Evolutionary conservation across 768 basidiomycete species (phyloP), one percentile per base, ranked within the genome.

Genomic region (Porpolomopsis calyptriformis): DNA sequence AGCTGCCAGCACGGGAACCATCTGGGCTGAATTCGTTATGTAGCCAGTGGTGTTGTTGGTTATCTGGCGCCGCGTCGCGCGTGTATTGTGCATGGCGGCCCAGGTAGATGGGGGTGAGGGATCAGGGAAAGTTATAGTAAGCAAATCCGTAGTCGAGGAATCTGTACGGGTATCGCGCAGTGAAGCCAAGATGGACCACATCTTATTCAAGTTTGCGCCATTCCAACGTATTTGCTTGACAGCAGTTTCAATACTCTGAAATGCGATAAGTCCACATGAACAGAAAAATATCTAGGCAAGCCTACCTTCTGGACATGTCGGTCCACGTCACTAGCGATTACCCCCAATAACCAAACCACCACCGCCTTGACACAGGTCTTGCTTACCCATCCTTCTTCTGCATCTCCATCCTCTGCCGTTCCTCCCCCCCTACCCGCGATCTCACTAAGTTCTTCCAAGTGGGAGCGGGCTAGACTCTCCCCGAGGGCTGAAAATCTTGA

Each of bases 391-490:
- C 63, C 64, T 14, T 66, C 54, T 20, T 67, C 55, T 20, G 54
- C 57, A 0, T 69, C 71, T 6, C 70, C 70, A 18, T 69, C 63
- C 2, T 66, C 67, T n/a, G 61, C 62, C 11, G 59, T 53, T 20
- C 35, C 55, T 20, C 56, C 58, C 23, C 55, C 52, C 33, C 56
- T 63, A 35, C 70, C 68, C 33, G 60, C 66, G 40, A 81, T 66
- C 43, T 70, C 68, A 23, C 85, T 84, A 6, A 89, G 62, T 48
- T 86, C 82, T 38, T 81, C 76, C 4, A 82, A 57, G 45, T 78
- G 72, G 49, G 50, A 71, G 68, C 64, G 55, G 11, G 54, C 40
- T 9, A 67, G 67, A 22, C 27, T 26, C 7, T 77, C 74, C 52
- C 80, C 59, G 12, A 76, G 46, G 23, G 67, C 64, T 1, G 68